Evolutionary conservation across 805 yeast genomes (phyloP).

Genomic region (Wickerhamiella dianesei): DNA sequence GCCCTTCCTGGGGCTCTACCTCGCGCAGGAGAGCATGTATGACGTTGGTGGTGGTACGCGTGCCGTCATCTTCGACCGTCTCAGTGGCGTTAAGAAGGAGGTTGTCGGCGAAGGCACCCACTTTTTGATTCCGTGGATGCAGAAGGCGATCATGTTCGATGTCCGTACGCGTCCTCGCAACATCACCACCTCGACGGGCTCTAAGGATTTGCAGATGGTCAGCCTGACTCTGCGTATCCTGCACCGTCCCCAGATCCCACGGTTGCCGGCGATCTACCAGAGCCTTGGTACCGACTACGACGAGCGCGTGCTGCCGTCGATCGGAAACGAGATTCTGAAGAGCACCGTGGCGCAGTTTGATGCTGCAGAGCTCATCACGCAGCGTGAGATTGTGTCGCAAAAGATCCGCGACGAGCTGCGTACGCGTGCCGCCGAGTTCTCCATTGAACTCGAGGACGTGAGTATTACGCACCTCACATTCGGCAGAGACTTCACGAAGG

Average conservation of each 20-base stretch:
- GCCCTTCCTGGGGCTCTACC: conserved; percentile 34
- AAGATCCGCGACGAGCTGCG: conserved; percentile 78
- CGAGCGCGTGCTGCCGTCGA: conserved; percentile 83
- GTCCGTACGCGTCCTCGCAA: conserved; percentile 90
- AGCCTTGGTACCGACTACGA: conserved; percentile 87
- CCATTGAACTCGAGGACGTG: conserved; percentile 87
- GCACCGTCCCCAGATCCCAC: conserved; percentile 81
- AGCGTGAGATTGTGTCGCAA: conserved; percentile 87
- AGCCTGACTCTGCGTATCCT: conserved; percentile 83
- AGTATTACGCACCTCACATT: conserved; percentile 96
- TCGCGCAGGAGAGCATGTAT: conserved; percentile 68
- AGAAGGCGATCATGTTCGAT: conserved; percentile 77
- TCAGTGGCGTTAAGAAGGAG: conserved; percentile 72
- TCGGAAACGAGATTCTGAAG: conserved; percentile 82
- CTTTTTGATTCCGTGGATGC: conserved; percentile 91
- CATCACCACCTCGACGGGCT: conserved; percentile 88
- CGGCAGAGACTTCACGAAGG: conserved; percentile 92
- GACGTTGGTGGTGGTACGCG: conserved; percentile 94
- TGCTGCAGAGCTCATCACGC: conserved; percentile 93
- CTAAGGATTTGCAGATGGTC: conserved; percentile 94
- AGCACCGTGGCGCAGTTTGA: conserved; percentile 87
- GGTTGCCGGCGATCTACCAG: conserved; percentile 79
- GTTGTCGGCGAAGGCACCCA: conserved; percentile 97
- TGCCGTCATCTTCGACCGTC: conserved; percentile 88
- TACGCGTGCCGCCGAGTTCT: conserved; percentile 72